phyloP scores from a whole-genome alignment of 495 filamentous ascomycete genomes.

The Acidomyces sp. region DNA sequence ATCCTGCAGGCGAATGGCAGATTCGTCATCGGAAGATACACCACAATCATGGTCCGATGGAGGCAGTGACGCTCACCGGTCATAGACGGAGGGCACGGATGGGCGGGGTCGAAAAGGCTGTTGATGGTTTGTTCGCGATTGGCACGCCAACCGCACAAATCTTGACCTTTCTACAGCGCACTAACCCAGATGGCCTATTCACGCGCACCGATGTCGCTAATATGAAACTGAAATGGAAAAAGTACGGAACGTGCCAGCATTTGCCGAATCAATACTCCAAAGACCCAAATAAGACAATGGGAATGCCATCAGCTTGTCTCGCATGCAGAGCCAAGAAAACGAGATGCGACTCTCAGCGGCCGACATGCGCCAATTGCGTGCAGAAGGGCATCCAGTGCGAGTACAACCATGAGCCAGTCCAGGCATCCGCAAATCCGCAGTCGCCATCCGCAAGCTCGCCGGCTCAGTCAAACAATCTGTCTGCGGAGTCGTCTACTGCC shows the following conservation, averaged over 20 bases:
- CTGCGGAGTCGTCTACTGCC: background rate
- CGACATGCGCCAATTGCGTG: slow-evolving; percentile 7
- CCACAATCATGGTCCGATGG: slow-evolving; percentile 16
- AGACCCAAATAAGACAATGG: background rate
- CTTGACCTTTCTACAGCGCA: slow-evolving; percentile 13
- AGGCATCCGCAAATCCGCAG: background rate
- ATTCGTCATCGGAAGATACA: slow-evolving; percentile 16
- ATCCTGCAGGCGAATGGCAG: slow-evolving; percentile 16
- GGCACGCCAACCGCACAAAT: slow-evolving; percentile 14
- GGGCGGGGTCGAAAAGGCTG: slow-evolving; percentile 13
- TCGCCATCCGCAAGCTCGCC: background rate
- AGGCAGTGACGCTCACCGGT: slow-evolving; percentile 6
- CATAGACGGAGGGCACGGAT: slow-evolving; percentile 13
- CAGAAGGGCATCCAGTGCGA: background rate
- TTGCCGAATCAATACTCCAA: background rate
- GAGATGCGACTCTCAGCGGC: slow-evolving; percentile 5
- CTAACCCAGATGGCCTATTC: slow-evolving; percentile 16
- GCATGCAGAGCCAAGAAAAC: slow-evolving; percentile 9
- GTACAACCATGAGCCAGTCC: slow-evolving; percentile 8
- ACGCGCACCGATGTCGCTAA: slow-evolving; percentile 18
- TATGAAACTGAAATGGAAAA: slow-evolving; percentile 18
- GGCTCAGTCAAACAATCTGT: background rate
- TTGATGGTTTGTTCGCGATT: slow-evolving; percentile 17
- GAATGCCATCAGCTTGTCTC: slow-evolving; percentile 3
- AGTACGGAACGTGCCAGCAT: slow-evolving; percentile 10